phyloP scores from a whole-genome alignment of 2,329 filamentous ascomycete genomes.

The Venturiaceae sp. region DNA sequence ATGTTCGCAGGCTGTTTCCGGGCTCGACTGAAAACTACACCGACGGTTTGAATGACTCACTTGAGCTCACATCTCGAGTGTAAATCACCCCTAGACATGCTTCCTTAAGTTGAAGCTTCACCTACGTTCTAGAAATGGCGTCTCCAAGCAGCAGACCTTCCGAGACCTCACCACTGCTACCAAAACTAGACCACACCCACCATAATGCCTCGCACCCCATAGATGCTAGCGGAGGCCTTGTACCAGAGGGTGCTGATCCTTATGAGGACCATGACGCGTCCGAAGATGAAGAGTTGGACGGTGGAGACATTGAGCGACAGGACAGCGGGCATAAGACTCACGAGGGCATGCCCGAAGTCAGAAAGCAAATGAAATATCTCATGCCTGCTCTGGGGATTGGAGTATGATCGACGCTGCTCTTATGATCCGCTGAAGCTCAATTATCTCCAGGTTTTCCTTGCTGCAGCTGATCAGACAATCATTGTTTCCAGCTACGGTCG shows the following conservation, averaged over 20 bases:
- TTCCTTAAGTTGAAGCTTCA: neutral
- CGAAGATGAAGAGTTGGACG: constrained; percentile 20
- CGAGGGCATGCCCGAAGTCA: constrained; percentile 38
- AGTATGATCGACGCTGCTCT: constrained; percentile 28
- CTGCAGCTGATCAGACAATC: constrained; percentile 67
- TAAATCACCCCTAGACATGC: neutral
- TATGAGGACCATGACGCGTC: constrained; percentile 13
- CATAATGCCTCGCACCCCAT: constrained; percentile 12
- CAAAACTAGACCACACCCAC: constrained; percentile 12
- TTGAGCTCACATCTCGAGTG: neutral
- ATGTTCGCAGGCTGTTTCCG: neutral
- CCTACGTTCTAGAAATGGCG: neutral
- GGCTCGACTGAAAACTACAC: neutral
- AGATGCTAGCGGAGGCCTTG: constrained; percentile 17
- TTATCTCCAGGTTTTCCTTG: constrained; percentile 53
- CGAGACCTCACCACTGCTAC: constrained; percentile 38
- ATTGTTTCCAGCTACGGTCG: constrained; percentile 68
- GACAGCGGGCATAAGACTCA: constrained; percentile 15
- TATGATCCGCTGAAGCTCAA: neutral
- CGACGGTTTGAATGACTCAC: neutral
- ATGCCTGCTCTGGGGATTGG: constrained; percentile 53
- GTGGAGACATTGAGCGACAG: constrained; percentile 16
- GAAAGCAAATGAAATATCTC: constrained; percentile 44
- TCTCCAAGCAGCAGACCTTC: constrained; percentile 14
- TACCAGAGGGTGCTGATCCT: constrained; percentile 15